Evolutionary conservation across 768 basidiomycete genomes (phyloP).

Genomic region (Suillus brevipes): DNA sequence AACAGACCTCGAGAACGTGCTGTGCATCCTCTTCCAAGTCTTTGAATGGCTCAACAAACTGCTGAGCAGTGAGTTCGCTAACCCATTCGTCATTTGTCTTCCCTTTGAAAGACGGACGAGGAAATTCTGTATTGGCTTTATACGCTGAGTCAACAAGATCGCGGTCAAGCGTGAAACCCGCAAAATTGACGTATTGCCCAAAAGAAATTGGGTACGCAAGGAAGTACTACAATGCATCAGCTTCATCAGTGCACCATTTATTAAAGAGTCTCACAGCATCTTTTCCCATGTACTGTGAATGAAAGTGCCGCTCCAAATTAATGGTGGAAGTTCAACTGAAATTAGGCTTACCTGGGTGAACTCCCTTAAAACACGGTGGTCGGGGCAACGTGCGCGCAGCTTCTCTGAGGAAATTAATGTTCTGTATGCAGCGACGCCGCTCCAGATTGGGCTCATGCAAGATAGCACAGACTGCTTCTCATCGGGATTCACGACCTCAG

Average conservation of each 20-base stretch:
- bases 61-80: slow-evolving; percentile 42
- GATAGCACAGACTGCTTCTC: slow-evolving; percentile 44
- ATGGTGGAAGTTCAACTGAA: slow-evolving; percentile 1
- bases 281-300: slow-evolving; percentile 56
- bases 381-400: slow-evolving; percentile 42
- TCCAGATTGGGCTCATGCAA: slow-evolving; percentile 55
- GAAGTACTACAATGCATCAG: slow-evolving; percentile 44
- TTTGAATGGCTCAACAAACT: slow-evolving; percentile 46
- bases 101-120: slow-evolving; percentile 21
- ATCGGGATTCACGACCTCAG: slow-evolving; percentile 34
- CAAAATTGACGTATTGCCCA: slow-evolving; percentile 62
- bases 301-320: not conserved
- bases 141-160: slow-evolving; percentile 54
- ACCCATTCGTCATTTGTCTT: slow-evolving; percentile 49
- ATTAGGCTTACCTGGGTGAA: slow-evolving; percentile 46
- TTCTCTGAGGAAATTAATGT: slow-evolving; percentile 53
- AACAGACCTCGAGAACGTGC: slow-evolving; percentile 51
- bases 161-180: slow-evolving; percentile 51
- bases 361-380: slow-evolving; percentile 48
- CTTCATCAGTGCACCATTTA: not conserved
- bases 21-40: slow-evolving; percentile 63
- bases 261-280: slow-evolving; percentile 37
- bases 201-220: slow-evolving; percentile 62
- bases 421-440: slow-evolving; percentile 60
- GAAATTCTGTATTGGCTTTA: slow-evolving; percentile 11